Conservation (phyloP, 176 grass and related monocot genomes). For the Zoysia pacifica region DNA sequence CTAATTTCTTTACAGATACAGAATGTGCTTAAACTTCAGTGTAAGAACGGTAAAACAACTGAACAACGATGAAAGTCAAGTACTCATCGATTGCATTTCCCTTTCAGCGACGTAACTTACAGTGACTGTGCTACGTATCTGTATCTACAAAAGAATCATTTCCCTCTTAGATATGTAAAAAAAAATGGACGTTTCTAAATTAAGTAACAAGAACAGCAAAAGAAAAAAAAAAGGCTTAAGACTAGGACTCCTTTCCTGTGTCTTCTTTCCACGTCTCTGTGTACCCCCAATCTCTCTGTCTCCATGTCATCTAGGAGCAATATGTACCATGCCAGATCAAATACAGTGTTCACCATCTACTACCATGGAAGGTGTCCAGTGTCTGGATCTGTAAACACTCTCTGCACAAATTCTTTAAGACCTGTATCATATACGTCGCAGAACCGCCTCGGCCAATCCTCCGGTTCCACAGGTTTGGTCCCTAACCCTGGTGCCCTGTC, state of each 20-base stretch:
- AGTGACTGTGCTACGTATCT: constrained; percentile 43
- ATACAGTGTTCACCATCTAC: constrained; percentile 43
- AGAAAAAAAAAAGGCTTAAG: constrained; percentile 15
- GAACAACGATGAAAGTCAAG: constrained; percentile 17
- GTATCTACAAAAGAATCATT: constrained; percentile 97
- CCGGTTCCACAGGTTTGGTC: constrained; percentile 82
- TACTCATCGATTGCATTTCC: constrained; percentile 39
- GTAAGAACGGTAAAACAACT: neutral
- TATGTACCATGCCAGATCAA: constrained; percentile 32
- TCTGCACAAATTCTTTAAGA: constrained; percentile 77
- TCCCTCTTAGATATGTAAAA: constrained; percentile 54
- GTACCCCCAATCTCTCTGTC: neutral
- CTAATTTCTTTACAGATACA: constrained; percentile 1
- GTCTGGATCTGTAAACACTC: constrained; percentile 41
- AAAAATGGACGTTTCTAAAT: constrained; percentile 41
- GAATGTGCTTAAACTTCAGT: neutral
- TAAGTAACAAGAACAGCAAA: neutral
- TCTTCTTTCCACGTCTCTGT: constrained; percentile 38
- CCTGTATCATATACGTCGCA: constrained; percentile 87
- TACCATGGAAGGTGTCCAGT: constrained; percentile 88
- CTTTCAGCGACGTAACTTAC: constrained; percentile 47
- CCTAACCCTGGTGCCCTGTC: constrained; percentile 88
- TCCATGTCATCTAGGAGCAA: constrained; percentile 4
- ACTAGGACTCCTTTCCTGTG: constrained; percentile 29
- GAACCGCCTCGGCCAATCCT: constrained; percentile 82